Evolutionary conservation across 2,329 filamentous ascomycete genomes (phyloP).

Genomic region (Cytospora piceicola): DNA sequence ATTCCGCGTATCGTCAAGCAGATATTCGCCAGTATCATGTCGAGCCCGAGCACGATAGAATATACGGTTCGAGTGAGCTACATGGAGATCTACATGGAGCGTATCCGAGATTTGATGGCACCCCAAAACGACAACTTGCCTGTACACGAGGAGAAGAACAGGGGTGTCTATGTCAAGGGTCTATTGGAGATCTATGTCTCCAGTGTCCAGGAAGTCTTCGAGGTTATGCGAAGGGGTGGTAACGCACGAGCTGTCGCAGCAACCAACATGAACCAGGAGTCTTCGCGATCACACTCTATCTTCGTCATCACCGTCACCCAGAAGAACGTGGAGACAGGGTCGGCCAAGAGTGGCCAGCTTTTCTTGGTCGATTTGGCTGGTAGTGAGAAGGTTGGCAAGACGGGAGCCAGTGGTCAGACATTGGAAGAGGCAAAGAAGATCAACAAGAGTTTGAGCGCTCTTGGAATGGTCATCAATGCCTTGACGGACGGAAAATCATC

Average conservation of each 20-base stretch:
- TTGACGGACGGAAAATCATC: slow-evolving; percentile 96
- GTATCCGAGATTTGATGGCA: slow-evolving; percentile 88
- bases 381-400: slow-evolving; percentile 98
- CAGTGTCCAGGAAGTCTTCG: slow-evolving; percentile 93
- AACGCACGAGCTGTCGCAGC: slow-evolving; percentile 87
- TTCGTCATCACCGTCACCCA: slow-evolving; percentile 97
- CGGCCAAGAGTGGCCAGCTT: slow-evolving; percentile 92
- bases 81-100: slow-evolving; percentile 99
- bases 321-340: slow-evolving; percentile 96
- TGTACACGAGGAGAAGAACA: slow-evolving; percentile 96
- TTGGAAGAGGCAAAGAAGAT: slow-evolving; percentile 99
- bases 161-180: slow-evolving; percentile 95
- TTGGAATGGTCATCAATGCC: slow-evolving; percentile 99
- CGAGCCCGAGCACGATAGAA: slow-evolving; percentile 90
- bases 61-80: slow-evolving; percentile 99
- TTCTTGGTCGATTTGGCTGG: slow-evolving; percentile 98
- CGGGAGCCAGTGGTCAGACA: slow-evolving; percentile 94
- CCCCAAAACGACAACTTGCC: slow-evolving; percentile 96
- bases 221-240: slow-evolving; percentile 93
- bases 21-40: slow-evolving; percentile 93
- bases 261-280: slow-evolving; percentile 99
- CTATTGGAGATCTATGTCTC: slow-evolving; percentile 94
- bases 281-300: slow-evolving; percentile 96
- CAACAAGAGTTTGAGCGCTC: slow-evolving; percentile 97
- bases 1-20: slow-evolving; percentile 97